Evolutionary conservation across 2,329 filamentous ascomycete species (phyloP).

Genomic region (Diaporthe sp.): DNA sequence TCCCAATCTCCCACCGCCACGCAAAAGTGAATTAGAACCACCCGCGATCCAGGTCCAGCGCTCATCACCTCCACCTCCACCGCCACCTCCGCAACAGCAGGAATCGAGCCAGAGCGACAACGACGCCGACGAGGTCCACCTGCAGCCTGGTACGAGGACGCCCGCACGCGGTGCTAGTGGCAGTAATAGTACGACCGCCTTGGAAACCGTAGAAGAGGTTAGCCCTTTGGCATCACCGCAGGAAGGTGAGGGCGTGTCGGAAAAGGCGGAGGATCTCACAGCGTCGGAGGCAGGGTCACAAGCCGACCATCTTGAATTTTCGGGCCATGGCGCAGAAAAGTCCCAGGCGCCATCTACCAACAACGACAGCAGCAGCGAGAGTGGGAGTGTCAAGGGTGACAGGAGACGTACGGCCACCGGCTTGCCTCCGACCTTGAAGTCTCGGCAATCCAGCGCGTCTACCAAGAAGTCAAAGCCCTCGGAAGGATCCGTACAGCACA

Average conservation of each 20-base stretch:
- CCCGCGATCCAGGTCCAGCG: constrained; percentile 68
- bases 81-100: constrained; percentile 59
- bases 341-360: constrained; percentile 22
- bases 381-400: constrained; percentile 64
- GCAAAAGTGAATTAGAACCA: constrained; percentile 64
- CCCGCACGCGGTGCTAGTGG: constrained; percentile 71
- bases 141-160: constrained; percentile 69
- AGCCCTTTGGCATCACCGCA: constrained; percentile 81
- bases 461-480: constrained; percentile 79
- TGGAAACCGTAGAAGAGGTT: constrained; percentile 94
- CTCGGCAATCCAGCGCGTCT: constrained; percentile 75
- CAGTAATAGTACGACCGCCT: constrained; percentile 61
- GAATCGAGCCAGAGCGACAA: constrained; percentile 60
- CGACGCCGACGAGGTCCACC: constrained; percentile 65
- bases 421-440: constrained; percentile 67
- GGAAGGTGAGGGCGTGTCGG: constrained; percentile 54
- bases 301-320: constrained; percentile 56
- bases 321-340: constrained; percentile 48
- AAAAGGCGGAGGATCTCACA: constrained; percentile 66
- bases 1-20: constrained; percentile 58
- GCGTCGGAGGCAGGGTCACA: constrained; percentile 57
- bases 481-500: constrained; percentile 85
- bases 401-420: constrained; percentile 59
- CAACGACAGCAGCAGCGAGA: constrained; percentile 75
- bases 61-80: constrained; percentile 57